Evolutionary conservation across 345 rosid species (phyloP), one percentile per base, ranked within the genome.

Genomic region (Euphorbia peplus): DNA sequence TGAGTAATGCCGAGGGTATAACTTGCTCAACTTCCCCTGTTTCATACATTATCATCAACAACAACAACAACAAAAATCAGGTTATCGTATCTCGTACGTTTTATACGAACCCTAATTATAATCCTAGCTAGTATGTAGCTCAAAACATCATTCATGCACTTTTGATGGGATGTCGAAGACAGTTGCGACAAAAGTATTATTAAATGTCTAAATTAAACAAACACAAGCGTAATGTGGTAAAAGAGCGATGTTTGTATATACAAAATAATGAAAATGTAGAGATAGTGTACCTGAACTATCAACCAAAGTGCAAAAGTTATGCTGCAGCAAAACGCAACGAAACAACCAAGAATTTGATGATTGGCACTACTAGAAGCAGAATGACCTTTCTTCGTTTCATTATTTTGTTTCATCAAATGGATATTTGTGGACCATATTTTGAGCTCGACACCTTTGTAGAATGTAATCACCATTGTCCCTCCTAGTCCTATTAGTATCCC

Each of bases 21-120:
- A 61, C 50, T 73, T 58, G 8, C 68, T 64, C 57, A 78, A 70
- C 35, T 73, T 73, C 0, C 78, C 53, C 78, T 73, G 71, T 18
- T 66, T 9, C 37, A 32, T 32, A 32, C 37, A 32, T 32, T 32
- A 32, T 2, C 3, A 32, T 2, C 37, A 32, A 32, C 6, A 32
- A 32, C 3, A 32, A 32, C 3, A 32, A 32, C 37, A 32, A 32
- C 6, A 32, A 32, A 32, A 32, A 32, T 32, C 37, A 32, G n/a
- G n/a, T n/a, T n/a, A n/a, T n/a, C n/a, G n/a, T n/a, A n/a, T n/a
- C n/a, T n/a, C n/a, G n/a, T n/a, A n/a, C n/a, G n/a, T n/a, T n/a
- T n/a, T n/a, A n/a, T n/a, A n/a, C n/a, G n/a, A n/a, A n/a, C n/a
- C n/a, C n/a, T n/a, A n/a, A n/a, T n/a, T n/a, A n/a, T n/a, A n/a